Base-by-base conservation (phyloP, 768 basidiomycete genomes). In the Ramaria rubella region DNA sequence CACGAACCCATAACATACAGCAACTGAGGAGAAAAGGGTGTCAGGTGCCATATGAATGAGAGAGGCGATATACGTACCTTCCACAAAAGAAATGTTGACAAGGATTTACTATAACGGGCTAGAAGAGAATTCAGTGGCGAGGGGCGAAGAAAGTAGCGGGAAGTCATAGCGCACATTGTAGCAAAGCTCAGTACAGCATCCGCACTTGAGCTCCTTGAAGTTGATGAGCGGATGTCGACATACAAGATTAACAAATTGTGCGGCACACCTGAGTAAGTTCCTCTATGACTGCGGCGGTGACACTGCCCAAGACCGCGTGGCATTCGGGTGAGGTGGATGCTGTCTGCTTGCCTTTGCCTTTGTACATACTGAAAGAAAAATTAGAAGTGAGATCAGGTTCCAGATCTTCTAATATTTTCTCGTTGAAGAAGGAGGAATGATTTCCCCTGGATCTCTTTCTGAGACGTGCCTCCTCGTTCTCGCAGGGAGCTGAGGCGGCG, bases 61-160 rank as follows among this genome's bases (percentile, higher is more conserved):
- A 31, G 0, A 52, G 48, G 15, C 30, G 14, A 30, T 1, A 46
- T 49, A 62, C 72, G 58, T 69, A 90, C 88, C 90, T 90, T 69
- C 90, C 90, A 64, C 90, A 93, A 67, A 91, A 92, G 76, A 87
- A 90, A 75, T 93, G 90, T 63, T 91, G 87, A 68, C 90, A 93
- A 29, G 90, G 90, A 33, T 79, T 76, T 51, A 93, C 87, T 27
- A 90, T 73, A 15, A 93, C 90, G 2, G 90, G 90, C 58, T 81
- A 24, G 8, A 55, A n/a, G 26, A 40, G 30, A n/a, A 33, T 36
- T 17, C 9, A 42, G 30, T n/a, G 12, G 27, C 48, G 27, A 24
- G 27, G 21, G 12, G 11, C 26, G 24, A 52, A 31, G 43, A 42
- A 21, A 38, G 26, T n/a, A 14, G 44, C 44, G 48, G n/a, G 62